phyloP scores from a whole-genome alignment of 2,329 filamentous ascomycete species.

The Pyrenophora teres region DNA sequence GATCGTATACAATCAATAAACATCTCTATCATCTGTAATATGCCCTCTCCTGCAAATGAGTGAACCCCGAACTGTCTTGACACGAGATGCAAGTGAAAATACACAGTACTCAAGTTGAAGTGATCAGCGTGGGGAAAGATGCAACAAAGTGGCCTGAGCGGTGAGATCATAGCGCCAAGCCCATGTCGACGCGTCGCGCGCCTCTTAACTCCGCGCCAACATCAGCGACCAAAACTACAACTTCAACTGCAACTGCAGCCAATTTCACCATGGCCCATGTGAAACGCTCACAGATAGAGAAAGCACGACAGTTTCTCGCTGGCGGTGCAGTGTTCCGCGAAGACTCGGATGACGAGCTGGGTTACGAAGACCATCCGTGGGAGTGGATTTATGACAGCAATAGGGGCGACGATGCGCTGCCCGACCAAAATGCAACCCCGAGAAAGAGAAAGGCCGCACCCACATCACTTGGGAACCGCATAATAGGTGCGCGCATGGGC shows the following conservation, averaged over 20 bases:
- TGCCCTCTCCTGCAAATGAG: not conserved
- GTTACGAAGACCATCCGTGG: conserved; percentile 57
- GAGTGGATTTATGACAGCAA: conserved; percentile 60
- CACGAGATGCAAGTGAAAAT: not conserved
- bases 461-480: conserved; percentile 51
- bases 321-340: conserved; percentile 70
- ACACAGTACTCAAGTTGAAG: not conserved
- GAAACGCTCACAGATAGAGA: conserved; percentile 49
- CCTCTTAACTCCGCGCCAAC: conserved; percentile 22
- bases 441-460: conserved; percentile 40
- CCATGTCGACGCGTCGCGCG: conserved; percentile 36
- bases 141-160: conserved; percentile 4
- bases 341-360: conserved; percentile 86
- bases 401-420: conserved; percentile 22
- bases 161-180: conserved; percentile 38
- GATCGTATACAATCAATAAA: conserved; percentile 25
- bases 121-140: not conserved
- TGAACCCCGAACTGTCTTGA: conserved; percentile 2
- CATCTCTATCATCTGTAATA: conserved; percentile 13
- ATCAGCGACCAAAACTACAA: conserved; percentile 33
- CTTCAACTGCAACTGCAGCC: conserved; percentile 14
- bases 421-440: conserved; percentile 33
- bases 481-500: conserved; percentile 83
- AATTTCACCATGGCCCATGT: conserved; percentile 49
- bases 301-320: conserved; percentile 57